These are phyloP conservation scores for Colletotrichum lentis DNA, from an alignment of 2,329 filamentous ascomycete species.

Conservation along the genomic window DNA sequence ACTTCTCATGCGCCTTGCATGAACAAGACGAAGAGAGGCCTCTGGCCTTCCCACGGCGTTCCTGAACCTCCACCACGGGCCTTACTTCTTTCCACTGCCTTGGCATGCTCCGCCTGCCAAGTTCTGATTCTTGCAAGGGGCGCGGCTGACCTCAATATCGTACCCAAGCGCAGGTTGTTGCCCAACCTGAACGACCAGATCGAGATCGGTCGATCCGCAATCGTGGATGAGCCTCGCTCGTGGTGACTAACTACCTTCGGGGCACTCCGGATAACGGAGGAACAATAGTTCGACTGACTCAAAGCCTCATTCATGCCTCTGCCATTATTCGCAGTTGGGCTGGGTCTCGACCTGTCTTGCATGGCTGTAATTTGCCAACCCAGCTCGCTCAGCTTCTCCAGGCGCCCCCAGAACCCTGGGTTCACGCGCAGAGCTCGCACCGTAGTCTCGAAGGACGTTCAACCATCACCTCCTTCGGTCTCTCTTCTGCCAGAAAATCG, in stretches of 20 bases:
- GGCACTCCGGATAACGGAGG: constrained; percentile 5
- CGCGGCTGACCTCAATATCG: constrained; percentile 32
- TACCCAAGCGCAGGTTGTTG: constrained; percentile 33
- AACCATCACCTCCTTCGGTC: neutral
- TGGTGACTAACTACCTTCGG: neutral
- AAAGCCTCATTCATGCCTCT: constrained; percentile 32
- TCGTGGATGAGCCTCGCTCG: neutral
- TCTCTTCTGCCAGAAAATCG: constrained; percentile 1
- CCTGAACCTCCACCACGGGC: constrained; percentile 14
- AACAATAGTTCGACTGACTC: constrained; percentile 23
- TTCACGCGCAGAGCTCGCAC: constrained; percentile 6
- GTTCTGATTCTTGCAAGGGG: neutral
- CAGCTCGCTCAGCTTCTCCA: constrained; percentile 9
- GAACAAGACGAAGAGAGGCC: constrained; percentile 13
- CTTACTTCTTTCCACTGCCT: constrained; percentile 12
- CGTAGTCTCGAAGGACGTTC: constrained; percentile 3
- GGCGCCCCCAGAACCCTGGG: constrained; percentile 11
- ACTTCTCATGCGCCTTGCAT: constrained; percentile 33
- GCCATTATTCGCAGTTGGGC: constrained; percentile 7
- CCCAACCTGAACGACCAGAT: constrained; percentile 26
- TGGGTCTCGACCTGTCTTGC: constrained; percentile 5
- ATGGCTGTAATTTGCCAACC: neutral
- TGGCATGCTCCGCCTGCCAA: constrained; percentile 22
- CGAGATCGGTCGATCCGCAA: constrained; percentile 23
- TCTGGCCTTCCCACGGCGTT: constrained; percentile 19